Evolutionary conservation across 2,329 filamentous ascomycete species (phyloP).

Genomic region (Fusarium proliferatum): DNA sequence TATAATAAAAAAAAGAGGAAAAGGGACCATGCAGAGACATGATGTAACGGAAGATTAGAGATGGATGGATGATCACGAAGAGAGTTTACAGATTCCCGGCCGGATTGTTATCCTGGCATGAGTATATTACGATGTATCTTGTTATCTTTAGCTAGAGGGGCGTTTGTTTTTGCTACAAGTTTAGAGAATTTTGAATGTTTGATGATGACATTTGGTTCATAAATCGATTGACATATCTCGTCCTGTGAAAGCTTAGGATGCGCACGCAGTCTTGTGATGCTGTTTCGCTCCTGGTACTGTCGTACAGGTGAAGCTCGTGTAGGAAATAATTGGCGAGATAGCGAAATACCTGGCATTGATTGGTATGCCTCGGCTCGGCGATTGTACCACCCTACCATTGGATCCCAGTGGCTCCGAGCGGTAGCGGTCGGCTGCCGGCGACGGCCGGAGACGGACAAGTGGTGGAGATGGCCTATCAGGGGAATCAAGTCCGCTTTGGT

Average conservation of each 20-base stretch:
- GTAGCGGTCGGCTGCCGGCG: conserved; percentile 42
- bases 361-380: neutral
- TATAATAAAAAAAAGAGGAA: conserved; percentile 13
- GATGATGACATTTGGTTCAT: conserved; percentile 23
- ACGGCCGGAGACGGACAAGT: conserved; percentile 33
- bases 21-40: conserved; percentile 16
- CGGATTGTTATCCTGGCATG: conserved; percentile 37
- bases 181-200: conserved; percentile 39
- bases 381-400: neutral
- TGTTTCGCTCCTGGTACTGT: neutral
- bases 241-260: neutral
- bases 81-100: conserved; percentile 36
- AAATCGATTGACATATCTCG: neutral
- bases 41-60: conserved; percentile 33
- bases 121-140: conserved; percentile 45
- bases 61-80: conserved; percentile 42
- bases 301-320: neutral
- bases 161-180: conserved; percentile 37
- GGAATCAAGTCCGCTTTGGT: conserved; percentile 21
- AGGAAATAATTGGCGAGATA: conserved; percentile 26
- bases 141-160: conserved; percentile 39
- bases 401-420: neutral
- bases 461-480: conserved; percentile 43
- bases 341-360: neutral
- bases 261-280: neutral